Percentiles rank a stretch among this genome's conserved stretches.
phyloP scores from a whole-genome alignment of 352 stramenopile species.

The Phytophthora foliorum region DNA sequence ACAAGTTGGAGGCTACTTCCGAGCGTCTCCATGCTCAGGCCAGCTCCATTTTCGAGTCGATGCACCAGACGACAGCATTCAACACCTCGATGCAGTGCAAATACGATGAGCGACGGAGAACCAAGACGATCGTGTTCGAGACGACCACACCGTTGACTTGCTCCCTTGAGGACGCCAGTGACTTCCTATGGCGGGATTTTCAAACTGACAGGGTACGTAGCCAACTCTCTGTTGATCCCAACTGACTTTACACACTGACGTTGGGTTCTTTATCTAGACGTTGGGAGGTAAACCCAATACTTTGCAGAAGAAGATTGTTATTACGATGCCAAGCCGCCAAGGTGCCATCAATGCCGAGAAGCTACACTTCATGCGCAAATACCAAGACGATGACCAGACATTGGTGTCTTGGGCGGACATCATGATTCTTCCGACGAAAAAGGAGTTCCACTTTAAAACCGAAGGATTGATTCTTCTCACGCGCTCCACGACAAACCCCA shows the following conservation, averaged over 20 bases:
- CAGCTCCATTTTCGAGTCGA: slow-evolving; percentile 7
- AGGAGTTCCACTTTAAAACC: slow-evolving; percentile 19
- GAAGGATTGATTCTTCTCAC: slow-evolving; percentile 20
- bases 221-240: neutral
- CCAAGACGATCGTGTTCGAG: slow-evolving; percentile 26
- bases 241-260: neutral
- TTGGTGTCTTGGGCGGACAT: slow-evolving; percentile 21
- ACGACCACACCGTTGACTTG: slow-evolving; percentile 20
- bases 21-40: slow-evolving; percentile 8
- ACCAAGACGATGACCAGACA: slow-evolving; percentile 13
- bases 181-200: slow-evolving; percentile 22
- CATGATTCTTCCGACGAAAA: slow-evolving; percentile 23
- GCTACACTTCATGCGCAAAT: slow-evolving; percentile 27
- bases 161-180: slow-evolving; percentile 5
- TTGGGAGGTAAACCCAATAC: slow-evolving; percentile 17
- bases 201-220: slow-evolving; percentile 16
- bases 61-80: neutral
- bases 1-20: slow-evolving; percentile 4
- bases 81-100: slow-evolving; percentile 12
- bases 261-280: neutral
- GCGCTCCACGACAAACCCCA: neutral
- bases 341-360: slow-evolving; percentile 20
- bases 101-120: slow-evolving; percentile 17
- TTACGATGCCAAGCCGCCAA: slow-evolving; percentile 24
- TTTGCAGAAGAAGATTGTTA: slow-evolving; percentile 10